A percentile compares a stretch with the other conserved stretches of the same genome.
Conservation (phyloP, 768 basidiomycete species). For the Lactifluus echinatus region DNA sequence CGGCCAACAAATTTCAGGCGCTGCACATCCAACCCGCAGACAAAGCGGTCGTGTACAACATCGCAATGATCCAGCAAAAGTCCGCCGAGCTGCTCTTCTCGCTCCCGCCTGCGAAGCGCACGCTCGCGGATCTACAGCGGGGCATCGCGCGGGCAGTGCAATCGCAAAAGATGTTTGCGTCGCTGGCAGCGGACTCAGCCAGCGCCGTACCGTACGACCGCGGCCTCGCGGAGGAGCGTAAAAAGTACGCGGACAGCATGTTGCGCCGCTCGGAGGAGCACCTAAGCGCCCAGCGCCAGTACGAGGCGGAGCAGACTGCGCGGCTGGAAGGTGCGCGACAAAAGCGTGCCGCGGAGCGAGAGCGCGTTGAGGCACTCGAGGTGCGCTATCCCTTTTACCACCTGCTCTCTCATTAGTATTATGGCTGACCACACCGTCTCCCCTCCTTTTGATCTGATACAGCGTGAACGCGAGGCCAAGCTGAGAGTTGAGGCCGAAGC, state of each 20-base stretch:
- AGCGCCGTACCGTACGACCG: constrained; percentile 69
- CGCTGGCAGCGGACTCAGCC: constrained; percentile 67
- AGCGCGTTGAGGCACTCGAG: constrained; percentile 54
- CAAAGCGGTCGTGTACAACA: constrained; percentile 88
- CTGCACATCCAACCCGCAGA: constrained; percentile 78
- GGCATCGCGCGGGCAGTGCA: constrained; percentile 76
- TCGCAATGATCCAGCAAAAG: constrained; percentile 98
- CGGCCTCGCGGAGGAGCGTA: constrained; percentile 83
- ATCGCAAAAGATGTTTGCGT: constrained; percentile 81
- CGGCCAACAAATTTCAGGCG: constrained; percentile 47
- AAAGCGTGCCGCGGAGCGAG: constrained; percentile 72
- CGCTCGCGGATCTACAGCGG: constrained; percentile 66
- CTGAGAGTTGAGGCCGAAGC: constrained; percentile 63
- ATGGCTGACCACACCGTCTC: background rate
- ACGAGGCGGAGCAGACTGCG: constrained; percentile 63
- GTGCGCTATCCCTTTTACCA: constrained; percentile 32
- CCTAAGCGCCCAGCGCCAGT: constrained; percentile 56
- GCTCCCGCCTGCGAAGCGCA: constrained; percentile 64
- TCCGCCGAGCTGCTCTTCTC: constrained; percentile 83
- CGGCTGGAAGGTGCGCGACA: constrained; percentile 70
- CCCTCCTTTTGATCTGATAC: background rate
- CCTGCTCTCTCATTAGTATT: background rate
- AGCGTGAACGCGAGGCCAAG: constrained; percentile 58
- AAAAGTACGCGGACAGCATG: constrained; percentile 85
- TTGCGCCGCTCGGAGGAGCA: constrained; percentile 77